phyloP scores from a whole-genome alignment of 1,284 basidiomycete species.

The Cryptococcus amylolentus region DNA sequence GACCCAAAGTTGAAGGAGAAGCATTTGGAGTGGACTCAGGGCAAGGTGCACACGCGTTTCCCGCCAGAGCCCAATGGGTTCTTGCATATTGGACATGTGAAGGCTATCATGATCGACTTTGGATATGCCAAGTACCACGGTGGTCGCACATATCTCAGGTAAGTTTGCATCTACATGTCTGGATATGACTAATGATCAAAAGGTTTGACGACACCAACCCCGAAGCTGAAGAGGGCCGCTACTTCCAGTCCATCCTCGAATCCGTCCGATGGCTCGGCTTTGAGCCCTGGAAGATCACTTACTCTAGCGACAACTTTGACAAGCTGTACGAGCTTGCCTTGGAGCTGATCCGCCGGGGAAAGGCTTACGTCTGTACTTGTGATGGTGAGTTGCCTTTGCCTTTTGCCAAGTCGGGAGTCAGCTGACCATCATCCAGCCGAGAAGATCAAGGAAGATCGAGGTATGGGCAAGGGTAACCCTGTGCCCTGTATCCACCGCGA shows the following conservation, averaged over 20 bases:
- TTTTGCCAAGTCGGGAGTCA: not conserved
- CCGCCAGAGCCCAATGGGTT: conserved; percentile 98
- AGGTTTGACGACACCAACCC: conserved; percentile 97
- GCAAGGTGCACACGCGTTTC: conserved; percentile 90
- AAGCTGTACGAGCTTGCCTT: conserved; percentile 82
- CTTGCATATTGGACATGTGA: conserved; percentile 95
- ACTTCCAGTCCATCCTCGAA: conserved; percentile 95
- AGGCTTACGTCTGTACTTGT: conserved; percentile 95
- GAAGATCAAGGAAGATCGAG: conserved; percentile 83
- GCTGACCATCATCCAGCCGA: conserved; percentile 59
- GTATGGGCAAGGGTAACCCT: conserved; percentile 76
- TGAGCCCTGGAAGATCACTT: conserved; percentile 98
- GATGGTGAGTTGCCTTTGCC: conserved; percentile 62
- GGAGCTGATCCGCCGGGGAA: conserved; percentile 84
- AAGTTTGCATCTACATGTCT: conserved; percentile 8
- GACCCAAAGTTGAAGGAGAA: conserved; percentile 70
- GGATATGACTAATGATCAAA: not conserved
- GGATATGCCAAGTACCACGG: conserved; percentile 90
- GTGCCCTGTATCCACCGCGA: conserved; percentile 81
- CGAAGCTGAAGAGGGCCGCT: conserved; percentile 91
- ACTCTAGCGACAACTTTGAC: conserved; percentile 97
- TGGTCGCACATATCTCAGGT: conserved; percentile 84
- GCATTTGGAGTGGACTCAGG: conserved; percentile 77
- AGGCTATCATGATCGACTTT: conserved; percentile 98
- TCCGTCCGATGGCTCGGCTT: conserved; percentile 95